Evolutionary conservation across 768 basidiomycete genomes (phyloP), one percentile per base, ranked within the genome.

Genomic region (Ramaria sp.): DNA sequence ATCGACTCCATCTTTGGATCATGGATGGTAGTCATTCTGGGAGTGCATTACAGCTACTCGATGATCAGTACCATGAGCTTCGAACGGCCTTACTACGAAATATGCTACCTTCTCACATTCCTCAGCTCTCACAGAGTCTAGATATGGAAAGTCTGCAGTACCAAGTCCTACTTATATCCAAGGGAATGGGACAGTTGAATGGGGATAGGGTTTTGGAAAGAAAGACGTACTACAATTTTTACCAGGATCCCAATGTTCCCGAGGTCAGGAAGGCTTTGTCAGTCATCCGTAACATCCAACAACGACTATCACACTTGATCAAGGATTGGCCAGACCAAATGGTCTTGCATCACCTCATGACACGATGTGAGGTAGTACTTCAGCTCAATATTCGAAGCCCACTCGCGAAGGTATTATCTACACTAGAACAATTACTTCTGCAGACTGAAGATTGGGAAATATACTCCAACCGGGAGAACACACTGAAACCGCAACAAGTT

Each of bases 361-460:
- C 77, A 54, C 83, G 85, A 30, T 92, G 86, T 61, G 75, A 84
- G 38, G 66, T 71, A 7, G 75, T 92, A 56, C 69, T 92, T 39
- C 63, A 69, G 0, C 70, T 92, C 20, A 71, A 77, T 48, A 68
- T 88, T 18, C 71, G 75, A 36, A 82, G 81, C 59, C 83, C 96
- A 0, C 71, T 96, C 8, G 91, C 95, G 5, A 87, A 83, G 63
- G 68, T 94, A 12, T 73, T 99, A 30, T 77, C 88, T 0, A 81
- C 83, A 5, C 64, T 97, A 41, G 96, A 99, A 63, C 86, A 87
- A 59, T 72, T 99, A 7, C 70, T 98, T 1, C 62, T 84, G 47
- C 88, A 95, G 58, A 90, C 80, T 22, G 88, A 93, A 50, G 95
- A 98, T 63, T 99, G 96, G 96, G 92, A 99, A 65, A 82, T 82